phyloP scores from a whole-genome alignment of 2,329 filamentous ascomycete species.

The Sclerotinia subarctica region DNA sequence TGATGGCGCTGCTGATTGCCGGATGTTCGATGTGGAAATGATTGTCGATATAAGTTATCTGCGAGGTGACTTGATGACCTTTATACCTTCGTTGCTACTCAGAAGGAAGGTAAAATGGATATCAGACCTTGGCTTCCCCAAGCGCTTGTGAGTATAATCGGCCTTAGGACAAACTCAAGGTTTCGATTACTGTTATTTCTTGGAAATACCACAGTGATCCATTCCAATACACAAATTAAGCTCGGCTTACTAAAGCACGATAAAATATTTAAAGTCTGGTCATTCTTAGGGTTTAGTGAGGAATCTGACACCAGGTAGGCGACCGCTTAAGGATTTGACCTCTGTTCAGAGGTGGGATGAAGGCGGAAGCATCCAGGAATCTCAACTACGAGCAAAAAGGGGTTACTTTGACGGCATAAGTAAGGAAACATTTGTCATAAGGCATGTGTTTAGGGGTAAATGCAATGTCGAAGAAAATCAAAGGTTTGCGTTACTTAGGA shows the following conservation, averaged over 20 bases:
- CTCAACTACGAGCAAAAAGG: neutral
- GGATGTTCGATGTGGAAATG: conserved; percentile 4
- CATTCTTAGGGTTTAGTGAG: neutral
- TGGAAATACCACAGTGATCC: neutral
- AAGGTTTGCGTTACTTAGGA: neutral
- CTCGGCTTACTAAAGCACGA: neutral
- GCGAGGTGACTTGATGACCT: neutral
- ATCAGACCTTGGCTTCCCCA: neutral
- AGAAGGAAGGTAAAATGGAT: neutral
- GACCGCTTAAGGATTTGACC: neutral
- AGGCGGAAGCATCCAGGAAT: neutral
- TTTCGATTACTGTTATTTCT: neutral
- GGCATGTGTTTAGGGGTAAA: too few relatives aligned
- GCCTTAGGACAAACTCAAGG: neutral
- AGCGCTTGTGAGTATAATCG: neutral
- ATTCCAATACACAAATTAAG: neutral
- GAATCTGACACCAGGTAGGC: neutral
- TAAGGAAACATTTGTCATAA: neutral
- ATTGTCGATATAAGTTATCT: neutral
- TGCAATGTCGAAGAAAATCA: neutral
- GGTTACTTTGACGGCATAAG: neutral
- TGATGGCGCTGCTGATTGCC: neutral
- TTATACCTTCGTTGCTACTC: neutral
- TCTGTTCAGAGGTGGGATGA: neutral
- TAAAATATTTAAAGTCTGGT: neutral